Conservation (phyloP, 2,329 filamentous ascomycete genomes). For the Aspergillus udagawae region DNA sequence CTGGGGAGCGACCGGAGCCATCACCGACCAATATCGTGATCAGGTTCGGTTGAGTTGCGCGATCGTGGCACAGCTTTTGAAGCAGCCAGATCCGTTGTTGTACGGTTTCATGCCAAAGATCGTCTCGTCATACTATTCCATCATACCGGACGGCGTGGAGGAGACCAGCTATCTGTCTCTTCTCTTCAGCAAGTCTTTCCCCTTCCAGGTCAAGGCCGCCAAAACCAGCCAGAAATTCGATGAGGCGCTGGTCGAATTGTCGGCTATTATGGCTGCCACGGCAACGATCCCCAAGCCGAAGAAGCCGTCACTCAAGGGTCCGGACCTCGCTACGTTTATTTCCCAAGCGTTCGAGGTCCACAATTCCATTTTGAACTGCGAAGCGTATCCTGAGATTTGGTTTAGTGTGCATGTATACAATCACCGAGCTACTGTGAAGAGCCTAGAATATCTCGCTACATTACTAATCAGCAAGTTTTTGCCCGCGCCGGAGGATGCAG, state of each 20-base stretch:
- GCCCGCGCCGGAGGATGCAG: slow-evolving; percentile 84
- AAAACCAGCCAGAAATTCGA: slow-evolving; percentile 65
- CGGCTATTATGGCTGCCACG: slow-evolving; percentile 78
- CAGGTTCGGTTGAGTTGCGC: slow-evolving; percentile 93
- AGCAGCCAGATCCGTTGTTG: slow-evolving; percentile 72
- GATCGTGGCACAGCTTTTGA: slow-evolving; percentile 79
- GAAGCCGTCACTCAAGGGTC: slow-evolving; percentile 71
- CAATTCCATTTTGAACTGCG: slow-evolving; percentile 81
- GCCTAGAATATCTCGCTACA: slow-evolving; percentile 74
- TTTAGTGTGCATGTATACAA: slow-evolving; percentile 90
- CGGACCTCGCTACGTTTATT: slow-evolving; percentile 70
- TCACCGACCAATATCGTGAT: slow-evolving; percentile 83
- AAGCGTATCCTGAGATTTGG: slow-evolving; percentile 87
- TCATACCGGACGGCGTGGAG: slow-evolving; percentile 62
- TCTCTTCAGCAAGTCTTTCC: slow-evolving; percentile 84
- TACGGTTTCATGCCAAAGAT: slow-evolving; percentile 89
- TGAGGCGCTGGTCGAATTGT: slow-evolving; percentile 82
- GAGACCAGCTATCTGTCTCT: slow-evolving; percentile 67
- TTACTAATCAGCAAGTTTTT: slow-evolving; percentile 80
- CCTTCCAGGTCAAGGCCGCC: slow-evolving; percentile 73
- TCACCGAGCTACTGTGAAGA: slow-evolving; percentile 83
- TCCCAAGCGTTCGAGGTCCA: slow-evolving; percentile 78
- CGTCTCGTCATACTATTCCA: slow-evolving; percentile 78
- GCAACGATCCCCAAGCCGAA: slow-evolving; percentile 71
- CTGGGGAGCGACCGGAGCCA: slow-evolving; percentile 72